phyloP scores from a whole-genome alignment of 2,329 filamentous ascomycete species.

The Madurella fahalii region DNA sequence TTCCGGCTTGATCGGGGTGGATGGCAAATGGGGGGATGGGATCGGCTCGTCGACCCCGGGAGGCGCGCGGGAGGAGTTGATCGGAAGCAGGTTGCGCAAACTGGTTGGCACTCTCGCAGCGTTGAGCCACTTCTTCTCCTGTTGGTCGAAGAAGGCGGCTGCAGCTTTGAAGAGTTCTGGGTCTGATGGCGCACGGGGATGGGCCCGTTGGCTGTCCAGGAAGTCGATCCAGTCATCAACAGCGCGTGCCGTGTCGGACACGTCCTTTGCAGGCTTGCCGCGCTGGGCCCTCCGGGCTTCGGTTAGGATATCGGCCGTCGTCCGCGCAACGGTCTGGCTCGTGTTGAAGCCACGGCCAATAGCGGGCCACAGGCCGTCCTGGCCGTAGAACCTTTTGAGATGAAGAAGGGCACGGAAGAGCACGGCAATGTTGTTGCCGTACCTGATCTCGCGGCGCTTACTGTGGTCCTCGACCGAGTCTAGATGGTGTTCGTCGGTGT shows the following conservation, averaged over 20 bases:
- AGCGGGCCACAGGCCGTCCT: slow-evolving; percentile 18
- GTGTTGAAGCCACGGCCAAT: slow-evolving; percentile 19
- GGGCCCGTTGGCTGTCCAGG: slow-evolving; percentile 9
- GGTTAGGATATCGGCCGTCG: slow-evolving; percentile 15
- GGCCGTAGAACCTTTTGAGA: slow-evolving; percentile 9
- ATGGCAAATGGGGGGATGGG: neutral
- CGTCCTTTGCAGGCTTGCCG: slow-evolving; percentile 2
- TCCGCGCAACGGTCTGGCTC: slow-evolving; percentile 3
- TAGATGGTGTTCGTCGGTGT: slow-evolving; percentile 16
- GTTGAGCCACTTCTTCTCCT: slow-evolving; percentile 16
- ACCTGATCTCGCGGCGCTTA: slow-evolving; percentile 22
- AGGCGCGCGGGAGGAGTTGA: neutral
- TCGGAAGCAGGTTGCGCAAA: neutral
- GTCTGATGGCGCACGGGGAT: neutral
- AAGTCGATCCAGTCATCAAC: slow-evolving; percentile 24
- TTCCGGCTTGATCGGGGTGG: slow-evolving; percentile 9
- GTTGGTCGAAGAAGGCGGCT: slow-evolving; percentile 11
- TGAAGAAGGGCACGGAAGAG: slow-evolving; percentile 20
- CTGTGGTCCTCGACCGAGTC: slow-evolving; percentile 4
- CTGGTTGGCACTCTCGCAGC: slow-evolving; percentile 15
- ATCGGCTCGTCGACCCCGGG: neutral
- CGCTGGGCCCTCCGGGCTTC: slow-evolving; percentile 18
- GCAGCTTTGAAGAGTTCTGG: slow-evolving; percentile 4
- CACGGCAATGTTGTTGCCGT: slow-evolving; percentile 25
- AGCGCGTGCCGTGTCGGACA: slow-evolving; percentile 19